Conservation (phyloP, 768 basidiomycete species). For the Mrakia frigida region DNA sequence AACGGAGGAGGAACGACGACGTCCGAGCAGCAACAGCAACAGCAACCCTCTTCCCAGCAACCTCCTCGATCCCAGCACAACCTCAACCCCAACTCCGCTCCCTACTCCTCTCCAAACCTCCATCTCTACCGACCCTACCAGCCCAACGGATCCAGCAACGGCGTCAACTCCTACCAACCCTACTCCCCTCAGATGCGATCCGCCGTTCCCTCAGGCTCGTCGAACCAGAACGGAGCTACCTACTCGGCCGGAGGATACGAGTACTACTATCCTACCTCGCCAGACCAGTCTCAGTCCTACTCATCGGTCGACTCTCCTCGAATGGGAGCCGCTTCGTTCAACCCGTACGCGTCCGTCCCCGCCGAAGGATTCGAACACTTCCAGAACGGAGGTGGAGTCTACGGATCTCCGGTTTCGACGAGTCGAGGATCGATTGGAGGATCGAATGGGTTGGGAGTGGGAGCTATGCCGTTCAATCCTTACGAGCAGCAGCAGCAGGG, state of each 20-base stretch:
- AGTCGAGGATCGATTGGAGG: slow-evolving; percentile 1
- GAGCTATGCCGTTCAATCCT: slow-evolving; percentile 9
- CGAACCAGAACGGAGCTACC: background rate
- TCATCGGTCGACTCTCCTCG: background rate
- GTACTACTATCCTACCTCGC: slow-evolving; percentile 2
- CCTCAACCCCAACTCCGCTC: slow-evolving; percentile 17
- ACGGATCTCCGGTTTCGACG: slow-evolving; percentile 1
- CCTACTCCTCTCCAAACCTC: slow-evolving; percentile 4
- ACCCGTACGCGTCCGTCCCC: slow-evolving; percentile 5
- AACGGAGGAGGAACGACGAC: background rate
- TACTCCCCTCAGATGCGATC: slow-evolving; percentile 5
- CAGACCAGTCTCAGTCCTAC: slow-evolving; percentile 14
- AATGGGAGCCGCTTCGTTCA: background rate
- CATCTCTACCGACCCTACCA: slow-evolving; percentile 4
- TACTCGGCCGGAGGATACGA: slow-evolving; percentile 3
- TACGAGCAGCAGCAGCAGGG: slow-evolving; percentile 5
- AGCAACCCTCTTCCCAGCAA: background rate
- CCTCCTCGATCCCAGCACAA: background rate
- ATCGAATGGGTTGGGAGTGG: slow-evolving; percentile 2
- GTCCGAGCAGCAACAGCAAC: no score
- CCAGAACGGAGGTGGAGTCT: background rate
- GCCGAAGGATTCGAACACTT: background rate
- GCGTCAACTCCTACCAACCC: background rate
- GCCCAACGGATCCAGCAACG: background rate
- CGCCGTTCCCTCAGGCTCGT: background rate